Evolutionary conservation across 2,329 filamentous ascomycete genomes (phyloP), one percentile per base, ranked within the genome.

Genomic region (Parasarocladium wereldwijsianum): DNA sequence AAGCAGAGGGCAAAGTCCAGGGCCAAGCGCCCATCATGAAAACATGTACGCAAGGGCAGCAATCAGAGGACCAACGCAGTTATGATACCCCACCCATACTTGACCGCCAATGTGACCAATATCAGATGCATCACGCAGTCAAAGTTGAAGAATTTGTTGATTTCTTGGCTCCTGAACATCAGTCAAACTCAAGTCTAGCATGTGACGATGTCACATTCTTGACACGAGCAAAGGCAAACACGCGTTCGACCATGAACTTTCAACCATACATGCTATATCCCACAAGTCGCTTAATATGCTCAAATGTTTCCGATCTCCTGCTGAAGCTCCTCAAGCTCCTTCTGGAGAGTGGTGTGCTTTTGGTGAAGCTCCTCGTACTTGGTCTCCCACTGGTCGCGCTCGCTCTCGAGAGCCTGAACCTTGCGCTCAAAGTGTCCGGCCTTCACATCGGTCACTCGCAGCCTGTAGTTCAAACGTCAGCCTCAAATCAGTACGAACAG

Each of bases 361-460:
- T 86, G 80, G 46, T 77, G 59, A 79, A 93, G 92, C 58, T 96
- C 87, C 64, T 96, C 90, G 64, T 92, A 96, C 69, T 98, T 96
- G 59, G 69, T 55, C 68, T 96, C 90, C 86, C 86, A 94, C 59
- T 86, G 75, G 60, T 94, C 85, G 49, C 83, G 80, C 55, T 86
- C 74, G 51, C 73, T 67, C 65, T 98, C 90, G 51, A 94, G 76
- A 48, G 90, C 87, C 61, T 94, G 84, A 45, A 96, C 90, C 70
- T 96, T 96, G 63, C 90, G 90, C 68, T 98, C 90, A 62, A 87
- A 96, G 67, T 98, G 87, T 49, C 87, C 90, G 50, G 87, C 86
- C 71, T 96, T 96, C 64, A 96, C 85, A 57, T 98, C 90, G 63
- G 90, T 94, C 66, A 93, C 86, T 57, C 90, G 86, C 52, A 96